Evolutionary conservation across 2,329 filamentous ascomycete species (phyloP).

Genomic region (Chrysoporthe puriensis): DNA sequence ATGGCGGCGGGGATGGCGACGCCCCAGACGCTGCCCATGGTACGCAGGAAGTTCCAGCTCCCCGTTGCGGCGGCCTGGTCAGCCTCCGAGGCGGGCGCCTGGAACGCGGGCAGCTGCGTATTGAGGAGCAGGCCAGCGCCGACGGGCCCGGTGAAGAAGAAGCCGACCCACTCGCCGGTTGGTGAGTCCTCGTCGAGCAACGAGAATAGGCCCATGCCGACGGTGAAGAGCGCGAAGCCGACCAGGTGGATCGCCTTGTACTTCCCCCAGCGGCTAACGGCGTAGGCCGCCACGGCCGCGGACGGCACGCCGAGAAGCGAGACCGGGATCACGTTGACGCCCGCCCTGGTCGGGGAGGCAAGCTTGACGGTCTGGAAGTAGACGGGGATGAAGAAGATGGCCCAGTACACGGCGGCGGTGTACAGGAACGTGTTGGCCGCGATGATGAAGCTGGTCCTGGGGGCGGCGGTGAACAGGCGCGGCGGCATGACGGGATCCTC

Average conservation of each 20-base stretch:
- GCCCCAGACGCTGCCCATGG: constrained; percentile 51
- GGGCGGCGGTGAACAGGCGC: constrained; percentile 42
- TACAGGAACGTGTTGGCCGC: constrained; percentile 41
- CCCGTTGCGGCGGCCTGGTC: constrained; percentile 43
- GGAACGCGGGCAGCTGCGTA: constrained; percentile 46
- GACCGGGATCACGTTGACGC: constrained; percentile 32
- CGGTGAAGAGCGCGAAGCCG: constrained; percentile 35
- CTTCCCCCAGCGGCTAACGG: constrained; percentile 31
- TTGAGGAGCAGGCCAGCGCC: constrained; percentile 48
- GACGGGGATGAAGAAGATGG: constrained; percentile 42
- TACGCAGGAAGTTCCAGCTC: constrained; percentile 48
- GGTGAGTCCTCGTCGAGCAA: constrained; percentile 41
- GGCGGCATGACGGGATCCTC: constrained; percentile 44
- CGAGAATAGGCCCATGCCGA: constrained; percentile 41
- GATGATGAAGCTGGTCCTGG: constrained; percentile 39
- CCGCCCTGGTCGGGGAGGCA: constrained; percentile 34
- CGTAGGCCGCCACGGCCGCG: constrained; percentile 21
- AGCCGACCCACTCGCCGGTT: constrained; percentile 44
- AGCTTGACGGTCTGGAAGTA: constrained; percentile 45
- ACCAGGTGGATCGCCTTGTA: constrained; percentile 30
- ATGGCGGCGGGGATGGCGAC: constrained; percentile 47
- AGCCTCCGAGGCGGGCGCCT: constrained; percentile 41
- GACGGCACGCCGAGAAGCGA: constrained; percentile 22
- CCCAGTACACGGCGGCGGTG: constrained; percentile 38
- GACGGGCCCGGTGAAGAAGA: constrained; percentile 44